Conservation (phyloP, 169 alveolate species). For the Plasmodium relictum region DNA sequence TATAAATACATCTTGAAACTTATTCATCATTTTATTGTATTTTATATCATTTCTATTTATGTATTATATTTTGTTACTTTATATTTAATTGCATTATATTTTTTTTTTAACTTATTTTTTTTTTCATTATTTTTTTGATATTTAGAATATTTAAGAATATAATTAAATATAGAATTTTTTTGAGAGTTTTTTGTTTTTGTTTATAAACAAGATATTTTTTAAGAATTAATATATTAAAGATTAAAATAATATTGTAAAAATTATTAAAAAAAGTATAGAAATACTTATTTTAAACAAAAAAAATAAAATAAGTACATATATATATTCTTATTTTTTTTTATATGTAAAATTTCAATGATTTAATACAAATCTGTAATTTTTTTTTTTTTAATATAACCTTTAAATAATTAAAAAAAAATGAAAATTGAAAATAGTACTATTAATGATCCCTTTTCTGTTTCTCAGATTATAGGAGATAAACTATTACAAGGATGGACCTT, state of each 20-base stretch:
- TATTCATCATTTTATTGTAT: too few relatives aligned
- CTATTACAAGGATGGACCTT: slow-evolving; percentile 70
- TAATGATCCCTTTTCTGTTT: slow-evolving; percentile 23
- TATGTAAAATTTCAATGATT: neutral
- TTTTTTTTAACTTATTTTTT: too few relatives aligned
- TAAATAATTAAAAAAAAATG: slow-evolving; percentile 18
- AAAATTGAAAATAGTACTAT: slow-evolving; percentile 21
- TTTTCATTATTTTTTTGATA: neutral
- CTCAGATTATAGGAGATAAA: slow-evolving; percentile 54
- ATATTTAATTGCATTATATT: too few relatives aligned
- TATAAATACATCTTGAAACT: too few relatives aligned
- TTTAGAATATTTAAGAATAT: neutral
- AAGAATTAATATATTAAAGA: too few relatives aligned
- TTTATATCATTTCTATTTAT: too few relatives aligned
- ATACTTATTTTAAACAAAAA: neutral
- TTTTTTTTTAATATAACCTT: neutral
- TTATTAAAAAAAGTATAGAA: neutral
- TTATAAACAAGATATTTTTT: too few relatives aligned
- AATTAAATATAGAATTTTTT: too few relatives aligned
- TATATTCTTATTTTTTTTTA: neutral
- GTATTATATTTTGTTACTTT: too few relatives aligned
- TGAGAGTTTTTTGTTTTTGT: too few relatives aligned
- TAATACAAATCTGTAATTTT: neutral
- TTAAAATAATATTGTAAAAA: too few relatives aligned
- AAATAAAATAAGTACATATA: neutral